Evolutionary conservation across 1,284 basidiomycete genomes (phyloP).

Genomic region (Cutaneotrichosporon sp.): DNA sequence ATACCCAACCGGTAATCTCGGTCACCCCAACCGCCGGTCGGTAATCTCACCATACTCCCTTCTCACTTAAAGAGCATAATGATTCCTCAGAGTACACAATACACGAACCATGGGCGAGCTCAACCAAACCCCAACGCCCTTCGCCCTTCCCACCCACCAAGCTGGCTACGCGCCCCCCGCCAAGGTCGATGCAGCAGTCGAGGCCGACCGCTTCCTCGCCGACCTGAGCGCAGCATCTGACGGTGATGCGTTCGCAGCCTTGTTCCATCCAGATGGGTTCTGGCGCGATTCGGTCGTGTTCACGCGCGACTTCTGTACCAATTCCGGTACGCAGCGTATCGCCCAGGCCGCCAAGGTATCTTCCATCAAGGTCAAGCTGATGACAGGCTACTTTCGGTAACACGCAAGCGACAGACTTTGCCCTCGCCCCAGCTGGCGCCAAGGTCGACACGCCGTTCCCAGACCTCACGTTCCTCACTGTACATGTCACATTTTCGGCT

Average conservation of each 20-base stretch:
- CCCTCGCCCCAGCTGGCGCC: background rate
- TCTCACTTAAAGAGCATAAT: too few species aligned
- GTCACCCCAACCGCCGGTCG: background rate
- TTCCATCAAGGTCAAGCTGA: background rate
- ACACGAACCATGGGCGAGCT: background rate
- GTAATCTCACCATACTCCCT: background rate
- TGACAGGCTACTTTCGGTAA: background rate
- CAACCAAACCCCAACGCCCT: background rate
- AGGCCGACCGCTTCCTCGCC: background rate
- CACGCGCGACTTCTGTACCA: slow-evolving; percentile 39
- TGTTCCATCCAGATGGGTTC: slow-evolving; percentile 14
- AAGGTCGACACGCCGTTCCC: slow-evolving; percentile 7
- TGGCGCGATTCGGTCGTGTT: slow-evolving; percentile 30
- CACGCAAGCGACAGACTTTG: background rate
- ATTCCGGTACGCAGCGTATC: slow-evolving; percentile 30
- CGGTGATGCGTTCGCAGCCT: background rate
- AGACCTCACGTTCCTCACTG: slow-evolving; percentile 4
- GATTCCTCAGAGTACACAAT: background rate
- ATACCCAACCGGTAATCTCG: background rate
- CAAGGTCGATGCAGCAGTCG: background rate
- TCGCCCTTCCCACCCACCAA: slow-evolving; percentile 3
- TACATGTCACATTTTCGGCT: background rate
- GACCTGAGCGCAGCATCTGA: background rate
- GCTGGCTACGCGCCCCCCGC: background rate
- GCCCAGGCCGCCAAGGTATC: slow-evolving; percentile 30